Percentiles rank a stretch among this genome's conserved stretches.
Conservation (phyloP, 345 rosid species). For the Isatis tinctoria region DNA sequence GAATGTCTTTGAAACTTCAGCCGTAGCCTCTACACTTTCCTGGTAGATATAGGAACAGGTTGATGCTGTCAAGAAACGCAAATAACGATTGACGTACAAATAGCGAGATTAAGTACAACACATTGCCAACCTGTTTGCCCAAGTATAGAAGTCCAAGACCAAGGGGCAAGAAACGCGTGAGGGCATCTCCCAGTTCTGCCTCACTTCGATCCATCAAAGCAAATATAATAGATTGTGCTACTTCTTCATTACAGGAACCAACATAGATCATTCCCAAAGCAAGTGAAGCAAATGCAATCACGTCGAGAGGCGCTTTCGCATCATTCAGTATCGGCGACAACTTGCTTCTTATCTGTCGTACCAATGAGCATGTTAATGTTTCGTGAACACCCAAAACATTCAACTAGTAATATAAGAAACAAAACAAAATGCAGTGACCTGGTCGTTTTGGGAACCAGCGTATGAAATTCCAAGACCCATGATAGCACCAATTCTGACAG, state of each 20-base stretch:
- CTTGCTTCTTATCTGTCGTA: constrained; percentile 55
- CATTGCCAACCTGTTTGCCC: constrained; percentile 76
- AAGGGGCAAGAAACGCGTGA: constrained; percentile 77
- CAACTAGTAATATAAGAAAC: neutral
- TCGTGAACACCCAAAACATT: constrained; percentile 3
- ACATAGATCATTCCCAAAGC: constrained; percentile 89
- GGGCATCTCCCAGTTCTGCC: constrained; percentile 81
- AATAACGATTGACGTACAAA: neutral
- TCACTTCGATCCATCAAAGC: constrained; percentile 85
- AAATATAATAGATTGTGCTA: constrained; percentile 86
- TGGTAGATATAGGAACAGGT: constrained; percentile 31
- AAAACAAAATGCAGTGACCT: constrained; percentile 33
- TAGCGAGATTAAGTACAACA: neutral
- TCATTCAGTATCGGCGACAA: constrained; percentile 69
- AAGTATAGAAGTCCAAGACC: constrained; percentile 96
- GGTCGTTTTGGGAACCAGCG: constrained; percentile 86
- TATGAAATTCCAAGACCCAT: constrained; percentile 96
- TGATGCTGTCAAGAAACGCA: neutral
- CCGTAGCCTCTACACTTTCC: constrained; percentile 94
- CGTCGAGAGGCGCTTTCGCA: constrained; percentile 72
- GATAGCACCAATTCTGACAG: constrained; percentile 86
- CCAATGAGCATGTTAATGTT: constrained; percentile 2
- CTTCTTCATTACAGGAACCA: constrained; percentile 96
- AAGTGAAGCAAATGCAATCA: constrained; percentile 80
- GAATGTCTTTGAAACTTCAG: constrained; percentile 95